These are phyloP conservation scores for Aspergillus campestris DNA, from an alignment of 495 filamentous ascomycete species.

Conservation along the genomic window DNA sequence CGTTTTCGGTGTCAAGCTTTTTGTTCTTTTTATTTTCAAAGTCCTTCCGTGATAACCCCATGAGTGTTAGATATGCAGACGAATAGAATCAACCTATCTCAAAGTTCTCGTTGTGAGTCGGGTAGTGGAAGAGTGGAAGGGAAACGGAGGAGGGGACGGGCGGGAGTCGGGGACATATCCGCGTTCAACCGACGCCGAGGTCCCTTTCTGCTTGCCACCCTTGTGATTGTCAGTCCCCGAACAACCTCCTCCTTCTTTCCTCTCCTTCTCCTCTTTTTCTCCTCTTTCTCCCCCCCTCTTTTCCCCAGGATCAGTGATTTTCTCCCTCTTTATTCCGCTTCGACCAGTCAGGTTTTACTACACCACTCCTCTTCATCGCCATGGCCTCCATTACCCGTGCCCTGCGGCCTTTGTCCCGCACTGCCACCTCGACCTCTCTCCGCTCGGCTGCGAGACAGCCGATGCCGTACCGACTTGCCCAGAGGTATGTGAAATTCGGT, in stretches of 20 bases:
- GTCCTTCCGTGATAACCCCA: too few species aligned
- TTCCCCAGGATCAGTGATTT: not conserved
- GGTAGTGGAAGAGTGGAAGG: too few species aligned
- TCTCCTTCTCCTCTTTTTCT: constrained; percentile 6
- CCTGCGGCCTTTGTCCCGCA: constrained; percentile 60
- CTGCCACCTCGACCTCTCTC: constrained; percentile 37
- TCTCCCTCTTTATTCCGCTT: not conserved
- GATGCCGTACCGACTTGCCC: constrained; percentile 29
- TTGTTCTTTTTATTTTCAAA: not conserved
- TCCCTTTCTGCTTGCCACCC: constrained; percentile 8
- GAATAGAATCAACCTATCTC: too few species aligned
- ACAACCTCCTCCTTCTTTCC: constrained; percentile 4
- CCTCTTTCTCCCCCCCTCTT: constrained; percentile 2
- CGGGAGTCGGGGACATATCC: constrained; percentile 4
- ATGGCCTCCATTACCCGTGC: constrained; percentile 67
- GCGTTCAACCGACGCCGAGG: constrained; percentile 32
- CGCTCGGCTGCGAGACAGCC: constrained; percentile 37
- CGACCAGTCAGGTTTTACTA: not conserved
- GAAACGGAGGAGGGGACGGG: too few species aligned
- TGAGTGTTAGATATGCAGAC: too few species aligned
- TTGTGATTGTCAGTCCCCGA: constrained; percentile 24
- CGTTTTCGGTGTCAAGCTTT: not conserved
- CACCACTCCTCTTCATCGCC: constrained; percentile 6
- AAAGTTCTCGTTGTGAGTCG: too few species aligned
- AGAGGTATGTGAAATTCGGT: constrained; percentile 26